Conservation (phyloP, 192 early-diverging fungal species). For the Phlyctochytrium arcticum region DNA sequence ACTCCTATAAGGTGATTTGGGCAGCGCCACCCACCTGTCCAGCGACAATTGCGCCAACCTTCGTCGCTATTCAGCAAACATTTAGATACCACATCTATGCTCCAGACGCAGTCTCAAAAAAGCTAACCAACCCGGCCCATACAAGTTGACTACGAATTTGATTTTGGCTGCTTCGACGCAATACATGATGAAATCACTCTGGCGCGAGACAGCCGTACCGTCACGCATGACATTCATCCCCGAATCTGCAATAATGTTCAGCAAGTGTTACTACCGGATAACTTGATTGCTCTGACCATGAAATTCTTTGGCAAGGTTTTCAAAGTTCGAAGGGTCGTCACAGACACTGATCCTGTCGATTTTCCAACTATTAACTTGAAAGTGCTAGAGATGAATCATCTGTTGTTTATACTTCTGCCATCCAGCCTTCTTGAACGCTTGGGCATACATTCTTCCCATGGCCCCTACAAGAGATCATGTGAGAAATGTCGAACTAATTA, state of each 20-base stretch:
- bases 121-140: conserved; percentile 68
- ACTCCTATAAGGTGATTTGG: background rate
- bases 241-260: conserved; percentile 13
- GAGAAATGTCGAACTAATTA: background rate
- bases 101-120: background rate
- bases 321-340: conserved; percentile 75
- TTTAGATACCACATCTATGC: too few relatives aligned
- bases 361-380: background rate
- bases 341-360: conserved; percentile 88
- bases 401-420: conserved; percentile 62
- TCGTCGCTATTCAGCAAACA: conserved; percentile 58
- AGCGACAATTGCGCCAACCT: conserved; percentile 79
- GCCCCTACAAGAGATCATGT: conserved; percentile 53
- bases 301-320: conserved; percentile 59
- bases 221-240: conserved; percentile 66
- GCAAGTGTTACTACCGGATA: background rate
- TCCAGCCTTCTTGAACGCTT: conserved; percentile 63
- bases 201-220: conserved; percentile 78
- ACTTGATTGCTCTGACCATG: conserved; percentile 39
- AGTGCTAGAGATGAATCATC: background rate
- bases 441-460: conserved; percentile 91
- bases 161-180: conserved; percentile 91
- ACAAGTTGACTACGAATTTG: conserved; percentile 69
- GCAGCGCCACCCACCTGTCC: conserved; percentile 59
- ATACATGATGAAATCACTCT: conserved; percentile 89